These are phyloP conservation scores for Leccinum sublutescens DNA, from an alignment of 768 basidiomycete genomes.

Conservation along the genomic window DNA sequence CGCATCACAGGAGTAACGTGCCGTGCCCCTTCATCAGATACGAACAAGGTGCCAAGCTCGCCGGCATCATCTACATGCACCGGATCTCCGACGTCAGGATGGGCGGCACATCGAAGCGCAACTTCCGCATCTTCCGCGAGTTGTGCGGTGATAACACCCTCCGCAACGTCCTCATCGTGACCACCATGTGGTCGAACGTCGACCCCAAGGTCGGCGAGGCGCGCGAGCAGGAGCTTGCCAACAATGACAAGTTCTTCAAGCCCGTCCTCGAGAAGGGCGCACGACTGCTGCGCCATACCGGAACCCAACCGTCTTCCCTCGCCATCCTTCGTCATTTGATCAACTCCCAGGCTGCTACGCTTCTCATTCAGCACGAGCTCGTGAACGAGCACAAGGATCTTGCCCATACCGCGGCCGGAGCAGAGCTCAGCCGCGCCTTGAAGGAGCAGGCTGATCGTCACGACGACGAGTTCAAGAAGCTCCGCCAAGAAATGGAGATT, in stretches of 20 bases:
- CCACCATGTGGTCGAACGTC: conserved; percentile 53
- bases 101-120: conserved; percentile 49
- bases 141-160: conserved; percentile 52
- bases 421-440: conserved; percentile 49
- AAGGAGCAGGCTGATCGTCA: conserved; percentile 46
- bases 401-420: conserved; percentile 51
- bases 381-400: conserved; percentile 49
- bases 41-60: conserved; percentile 39
- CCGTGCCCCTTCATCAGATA: conserved; percentile 19
- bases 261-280: conserved; percentile 51
- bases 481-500: conserved; percentile 47
- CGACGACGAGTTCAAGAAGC: conserved; percentile 44
- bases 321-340: conserved; percentile 43
- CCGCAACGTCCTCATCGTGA: conserved; percentile 50
- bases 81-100: conserved; percentile 52
- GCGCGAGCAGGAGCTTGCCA: conserved; percentile 46
- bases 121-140: conserved; percentile 50
- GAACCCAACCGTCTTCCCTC: conserved; percentile 41
- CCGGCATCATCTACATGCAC: conserved; percentile 56
- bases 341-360: conserved; percentile 38
- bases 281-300: conserved; percentile 40
- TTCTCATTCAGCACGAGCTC: conserved; percentile 56
- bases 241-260: conserved; percentile 48
- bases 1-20: background rate
- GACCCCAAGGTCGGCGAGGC: conserved; percentile 37